Evolutionary conservation across 2,329 filamentous ascomycete species (phyloP).

Genomic region (Exutisphaerella laricina): DNA sequence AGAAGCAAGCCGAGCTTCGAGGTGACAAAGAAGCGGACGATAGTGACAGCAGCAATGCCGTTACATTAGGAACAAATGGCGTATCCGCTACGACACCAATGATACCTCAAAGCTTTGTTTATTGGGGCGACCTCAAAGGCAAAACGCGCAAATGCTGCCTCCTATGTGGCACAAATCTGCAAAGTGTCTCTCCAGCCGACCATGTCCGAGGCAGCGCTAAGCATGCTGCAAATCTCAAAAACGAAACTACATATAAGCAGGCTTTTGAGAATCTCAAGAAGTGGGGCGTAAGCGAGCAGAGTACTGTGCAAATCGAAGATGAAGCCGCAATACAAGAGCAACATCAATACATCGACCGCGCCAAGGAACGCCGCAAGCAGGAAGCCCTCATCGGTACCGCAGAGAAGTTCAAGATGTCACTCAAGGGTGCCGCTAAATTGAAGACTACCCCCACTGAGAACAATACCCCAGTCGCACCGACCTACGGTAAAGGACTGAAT

Average conservation of each 20-base stretch:
- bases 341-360: slow-evolving; percentile 57
- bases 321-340: slow-evolving; percentile 5
- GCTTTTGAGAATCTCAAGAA: slow-evolving; percentile 20
- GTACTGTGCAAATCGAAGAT: slow-evolving; percentile 19
- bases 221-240: slow-evolving; percentile 52
- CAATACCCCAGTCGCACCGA: slow-evolving; percentile 26
- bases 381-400: slow-evolving; percentile 45
- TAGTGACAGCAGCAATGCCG: slow-evolving; percentile 7
- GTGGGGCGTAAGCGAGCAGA: slow-evolving; percentile 10
- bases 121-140: slow-evolving; percentile 9
- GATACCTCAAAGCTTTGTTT: slow-evolving; percentile 14
- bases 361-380: slow-evolving; percentile 60
- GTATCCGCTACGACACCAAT: slow-evolving; percentile 4
- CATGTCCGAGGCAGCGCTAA: slow-evolving; percentile 56
- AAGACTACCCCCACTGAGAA: slow-evolving; percentile 26
- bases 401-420: slow-evolving; percentile 16
- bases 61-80: slow-evolving; percentile 13
- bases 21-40: slow-evolving; percentile 16
- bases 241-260: slow-evolving; percentile 42
- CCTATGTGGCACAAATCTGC: slow-evolving; percentile 22
- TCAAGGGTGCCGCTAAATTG: slow-evolving; percentile 26
- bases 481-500: slow-evolving; percentile 25
- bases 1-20: slow-evolving; percentile 25
- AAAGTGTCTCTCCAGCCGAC: slow-evolving; percentile 41
- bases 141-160: slow-evolving; percentile 21